Evolutionary conservation across 2,329 filamentous ascomycete species (phyloP), one percentile per base, ranked within the genome.

Genomic region (Cladosporium halotolerans): DNA sequence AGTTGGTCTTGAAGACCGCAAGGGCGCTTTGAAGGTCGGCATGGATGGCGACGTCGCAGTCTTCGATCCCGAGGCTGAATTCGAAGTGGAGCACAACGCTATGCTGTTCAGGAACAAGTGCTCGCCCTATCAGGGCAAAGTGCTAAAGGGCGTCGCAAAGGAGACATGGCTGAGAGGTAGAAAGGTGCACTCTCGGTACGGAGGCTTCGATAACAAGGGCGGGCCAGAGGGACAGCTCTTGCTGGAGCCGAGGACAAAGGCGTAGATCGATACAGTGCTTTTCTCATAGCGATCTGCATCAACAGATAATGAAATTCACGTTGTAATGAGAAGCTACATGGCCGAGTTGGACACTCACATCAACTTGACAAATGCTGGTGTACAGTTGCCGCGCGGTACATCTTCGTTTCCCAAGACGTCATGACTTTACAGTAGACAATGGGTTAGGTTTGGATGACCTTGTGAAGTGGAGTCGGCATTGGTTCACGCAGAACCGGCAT

Each of bases 101-200:
- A 95, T 99, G 90, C 80, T 93, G 60, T 99, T 95, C 80, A 85
- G 89, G 71, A 96, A 96, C 72, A 89, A 89, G 66, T 91, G 89
- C 75, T 90, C 85, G 53, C 90, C 91, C 0, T 96, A 95, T 78
- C 86, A 96, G 68, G 88, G 88, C 19, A 86, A 85, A 69, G 78
- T 75, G 31, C 85, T 96, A 63, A 80, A 78, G 45, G 91, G 91
- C 1, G 80, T 89, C 55, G 90, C 96, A 9, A 76, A 74, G 55
- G 88, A 95, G 77, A 96, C 91, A 6, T 96, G 89, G 87, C 65
- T 96, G 57, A 78, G 90, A 6, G 91, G 91, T 0, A 75, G 74
- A 58, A 83, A 80, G 67, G 79, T 96, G 14, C 95, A 86, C 68
- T 79, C 81, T 57, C 76, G 87, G 33, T 83, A 81, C 10, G 79